Evolutionary conservation across 139 green algal genomes (phyloP).

Genomic region (Chlorella sp.): DNA sequence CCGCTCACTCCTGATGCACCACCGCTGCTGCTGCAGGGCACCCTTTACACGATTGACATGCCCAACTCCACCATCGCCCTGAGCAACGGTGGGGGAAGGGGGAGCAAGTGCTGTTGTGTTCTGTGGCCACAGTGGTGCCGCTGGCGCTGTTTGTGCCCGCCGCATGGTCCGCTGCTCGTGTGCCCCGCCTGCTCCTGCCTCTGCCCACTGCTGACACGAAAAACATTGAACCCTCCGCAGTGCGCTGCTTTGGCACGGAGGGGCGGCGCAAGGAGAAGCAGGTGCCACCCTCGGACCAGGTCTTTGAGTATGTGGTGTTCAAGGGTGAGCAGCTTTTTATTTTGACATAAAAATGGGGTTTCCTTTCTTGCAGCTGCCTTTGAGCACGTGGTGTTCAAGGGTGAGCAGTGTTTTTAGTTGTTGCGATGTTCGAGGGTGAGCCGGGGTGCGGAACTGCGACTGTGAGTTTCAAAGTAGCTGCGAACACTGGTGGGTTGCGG

Average conservation of each 20-base stretch:
- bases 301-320: slow-evolving; percentile 97
- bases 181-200: neutral
- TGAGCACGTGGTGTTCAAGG: too few relatives aligned
- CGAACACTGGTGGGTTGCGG: too few relatives aligned
- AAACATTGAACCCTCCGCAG: slow-evolving; percentile 52
- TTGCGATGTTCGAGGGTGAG: too few relatives aligned
- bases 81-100: slow-evolving; percentile 67
- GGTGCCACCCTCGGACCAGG: slow-evolving; percentile 75
- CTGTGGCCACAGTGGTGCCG: neutral
- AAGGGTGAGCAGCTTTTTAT: slow-evolving; percentile 58
- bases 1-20: too few relatives aligned
- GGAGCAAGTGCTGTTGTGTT: neutral
- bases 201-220: neutral
- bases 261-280: slow-evolving; percentile 76
- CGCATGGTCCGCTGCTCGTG: neutral
- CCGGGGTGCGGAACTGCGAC: too few relatives aligned
- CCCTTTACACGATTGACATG: slow-evolving; percentile 90
- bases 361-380: too few relatives aligned
- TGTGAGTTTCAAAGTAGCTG: too few relatives aligned
- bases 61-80: slow-evolving; percentile 88
- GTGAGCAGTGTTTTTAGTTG: too few relatives aligned
- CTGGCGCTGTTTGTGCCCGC: too few relatives aligned
- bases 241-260: slow-evolving; percentile 93
- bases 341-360: too few relatives aligned
- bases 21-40: slow-evolving; percentile 47